Evolutionary conservation across 352 stramenopile species (phyloP).

Genomic region (Pythium apleroticum): DNA sequence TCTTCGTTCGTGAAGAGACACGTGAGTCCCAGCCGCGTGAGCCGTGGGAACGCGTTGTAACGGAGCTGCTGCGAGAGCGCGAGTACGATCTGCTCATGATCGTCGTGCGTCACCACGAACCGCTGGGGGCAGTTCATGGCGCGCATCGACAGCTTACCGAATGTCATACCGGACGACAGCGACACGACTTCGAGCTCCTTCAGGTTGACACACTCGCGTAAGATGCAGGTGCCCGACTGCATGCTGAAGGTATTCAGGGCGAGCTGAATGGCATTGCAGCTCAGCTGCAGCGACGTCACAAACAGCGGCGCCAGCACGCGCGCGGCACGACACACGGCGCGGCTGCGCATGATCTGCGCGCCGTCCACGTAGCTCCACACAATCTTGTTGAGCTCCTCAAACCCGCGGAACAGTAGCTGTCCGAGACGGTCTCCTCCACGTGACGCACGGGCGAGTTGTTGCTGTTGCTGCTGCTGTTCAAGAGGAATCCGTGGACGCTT

Average conservation of each 20-base stretch:
- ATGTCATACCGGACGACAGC: conserved; percentile 77
- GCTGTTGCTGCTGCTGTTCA: neutral
- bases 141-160: conserved; percentile 84
- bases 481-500: conserved; percentile 14
- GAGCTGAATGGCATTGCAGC: conserved; percentile 71
- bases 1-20: conserved; percentile 88
- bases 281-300: conserved; percentile 75
- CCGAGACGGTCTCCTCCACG: conserved; percentile 31
- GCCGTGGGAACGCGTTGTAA: conserved; percentile 47
- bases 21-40: conserved; percentile 67
- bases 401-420: conserved; percentile 55
- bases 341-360: conserved; percentile 73
- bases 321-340: conserved; percentile 50
- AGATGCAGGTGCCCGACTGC: conserved; percentile 33
- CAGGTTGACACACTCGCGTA: conserved; percentile 67
- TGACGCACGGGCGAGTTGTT: neutral
- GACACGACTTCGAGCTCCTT: conserved; percentile 76
- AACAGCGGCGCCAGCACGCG: conserved; percentile 48
- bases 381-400: conserved; percentile 67
- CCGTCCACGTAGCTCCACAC: conserved; percentile 82
- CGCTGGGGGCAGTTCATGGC: conserved; percentile 82
- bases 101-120: conserved; percentile 85
- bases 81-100: conserved; percentile 85
- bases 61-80: conserved; percentile 69
- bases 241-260: conserved; percentile 43